Evolutionary conservation across 768 basidiomycete genomes (phyloP), one percentile per base, ranked within the genome.

Genomic region (Botryobasidium botryosum): DNA sequence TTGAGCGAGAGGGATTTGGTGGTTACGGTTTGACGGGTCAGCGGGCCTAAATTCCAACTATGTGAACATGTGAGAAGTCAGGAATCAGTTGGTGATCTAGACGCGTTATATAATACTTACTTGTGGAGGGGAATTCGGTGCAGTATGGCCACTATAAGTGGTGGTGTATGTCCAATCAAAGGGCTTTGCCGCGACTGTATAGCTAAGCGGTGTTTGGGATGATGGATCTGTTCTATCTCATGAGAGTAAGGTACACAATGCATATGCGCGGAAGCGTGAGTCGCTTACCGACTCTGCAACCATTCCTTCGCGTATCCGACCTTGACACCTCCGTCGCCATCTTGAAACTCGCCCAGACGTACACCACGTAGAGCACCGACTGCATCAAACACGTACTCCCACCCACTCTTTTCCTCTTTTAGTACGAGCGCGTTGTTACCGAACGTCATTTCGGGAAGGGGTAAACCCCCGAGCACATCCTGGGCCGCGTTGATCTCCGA

Each of bases 81-180:
- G 10, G 45, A 10, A 47, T 13, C 10, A 46, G 12, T 44, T 43
- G 6, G n/a, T 48, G 15, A 20, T 6, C 26, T 12, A 44, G 5
- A 18, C 18, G 15, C n/a, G 5, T 32, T 8, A 20, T 3, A 28
- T 18, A 26, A 3, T 25, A 21, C 41, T 42, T 5, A 47, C 46
- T 24, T 41, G 21, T 4, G 46, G n/a, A 6, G 40, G 17, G 17
- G 46, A 24, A 12, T 27, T 18, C 37, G 38, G 7, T 39, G 48
- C 29, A 29, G 29, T 52, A 52, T 79, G 75, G 0, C 92, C 94
- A 0, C 75, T 54, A 52, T 96, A 90, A 3, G 70, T 75, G 1
- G 88, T 85, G 2, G 91, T 94, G 59, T 94, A 97, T 8, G 94
- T 99, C 94, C 94, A 97, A 57, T 99, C 94, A 60, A 85, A 96